Base-by-base conservation (phyloP, 495 filamentous ascomycete species). In the Lophiotrema nucula region DNA sequence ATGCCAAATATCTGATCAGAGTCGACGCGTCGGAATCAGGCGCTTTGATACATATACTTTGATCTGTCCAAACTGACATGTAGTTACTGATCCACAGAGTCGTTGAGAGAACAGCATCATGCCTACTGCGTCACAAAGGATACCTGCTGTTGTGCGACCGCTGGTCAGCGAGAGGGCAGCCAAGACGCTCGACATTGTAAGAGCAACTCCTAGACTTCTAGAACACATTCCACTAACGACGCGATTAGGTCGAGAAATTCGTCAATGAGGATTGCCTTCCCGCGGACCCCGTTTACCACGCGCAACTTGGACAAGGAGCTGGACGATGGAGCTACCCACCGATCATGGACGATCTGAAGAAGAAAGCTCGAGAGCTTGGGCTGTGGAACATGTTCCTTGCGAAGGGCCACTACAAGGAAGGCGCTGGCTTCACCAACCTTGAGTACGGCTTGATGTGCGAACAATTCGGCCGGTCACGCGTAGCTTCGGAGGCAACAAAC, bases 381-480 rank as follows among this genome's bases (percentile, higher is more conserved):
- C 77, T 96, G 33, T 96, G 91, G 91, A 96, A 96, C 71, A 86
- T 96, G 81, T 96, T 96, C 76, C 74, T 96, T 45, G 85, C 89
- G 47, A 91, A 88, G 73, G 89, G 83, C 56, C 90, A 96, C 73
- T 96, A 92, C 78, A 84, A 82, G 54, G 87, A 95, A 71, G 90
- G 88, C 13, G 89, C 90, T 8, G 92, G 90, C 28, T 92, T 88
- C 74, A 88, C 82, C 11, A 96, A 96, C 70, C 77, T 96, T 18
- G 91, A 96, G 71, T 96, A 96, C 67, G 91, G 89, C 2, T 72
- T 96, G 70, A 96, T 96, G 87, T 91, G 91, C 21, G 92, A 95
- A 73, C 83, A 87, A 69, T 75, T 96, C 67, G 92, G 91, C 53
- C 89, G 83, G 75, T 91, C 86, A 47, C 77, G 82, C 66, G 69